Conservation (phyloP, 768 basidiomycete species). For the Leccinum incarnatum region DNA sequence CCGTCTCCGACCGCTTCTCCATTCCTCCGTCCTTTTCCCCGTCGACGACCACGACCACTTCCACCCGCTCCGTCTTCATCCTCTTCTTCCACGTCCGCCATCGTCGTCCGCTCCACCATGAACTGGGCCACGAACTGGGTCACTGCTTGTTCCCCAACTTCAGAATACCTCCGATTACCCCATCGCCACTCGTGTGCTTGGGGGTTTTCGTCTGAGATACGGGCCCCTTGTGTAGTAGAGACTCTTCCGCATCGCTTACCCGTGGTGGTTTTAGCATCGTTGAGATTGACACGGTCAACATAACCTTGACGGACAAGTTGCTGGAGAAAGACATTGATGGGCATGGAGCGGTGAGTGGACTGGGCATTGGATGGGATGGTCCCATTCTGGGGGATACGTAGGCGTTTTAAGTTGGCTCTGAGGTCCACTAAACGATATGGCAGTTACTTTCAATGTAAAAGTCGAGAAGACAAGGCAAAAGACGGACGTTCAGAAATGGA, state of each 20-base stretch:
- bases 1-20: conserved; percentile 30
- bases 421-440: too few relatives aligned
- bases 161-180: conserved; percentile 76
- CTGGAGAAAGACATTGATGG: conserved; percentile 65
- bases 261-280: too few relatives aligned
- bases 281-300: too few relatives aligned
- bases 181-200: conserved; percentile 74
- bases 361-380: conserved; percentile 43
- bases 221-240: too few relatives aligned
- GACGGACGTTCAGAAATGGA: too few relatives aligned
- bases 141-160: conserved; percentile 77
- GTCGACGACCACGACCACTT: not conserved
- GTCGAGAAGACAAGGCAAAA: too few relatives aligned
- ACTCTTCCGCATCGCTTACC: too few relatives aligned
- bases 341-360: conserved; percentile 47
- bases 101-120: conserved; percentile 37
- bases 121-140: conserved; percentile 79
- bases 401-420: too few relatives aligned
- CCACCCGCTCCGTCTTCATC: conserved; percentile 10
- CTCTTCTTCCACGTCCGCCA: conserved; percentile 19
- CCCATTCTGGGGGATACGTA: too few relatives aligned
- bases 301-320: conserved; percentile 55
- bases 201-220: conserved; percentile 5
- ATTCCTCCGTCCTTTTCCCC: conserved; percentile 7
- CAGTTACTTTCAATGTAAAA: too few relatives aligned